Percentiles rank a stretch among this genome's conserved stretches.
phyloP scores from a whole-genome alignment of 257 asterid genomes.

The Solanum virginianum region DNA sequence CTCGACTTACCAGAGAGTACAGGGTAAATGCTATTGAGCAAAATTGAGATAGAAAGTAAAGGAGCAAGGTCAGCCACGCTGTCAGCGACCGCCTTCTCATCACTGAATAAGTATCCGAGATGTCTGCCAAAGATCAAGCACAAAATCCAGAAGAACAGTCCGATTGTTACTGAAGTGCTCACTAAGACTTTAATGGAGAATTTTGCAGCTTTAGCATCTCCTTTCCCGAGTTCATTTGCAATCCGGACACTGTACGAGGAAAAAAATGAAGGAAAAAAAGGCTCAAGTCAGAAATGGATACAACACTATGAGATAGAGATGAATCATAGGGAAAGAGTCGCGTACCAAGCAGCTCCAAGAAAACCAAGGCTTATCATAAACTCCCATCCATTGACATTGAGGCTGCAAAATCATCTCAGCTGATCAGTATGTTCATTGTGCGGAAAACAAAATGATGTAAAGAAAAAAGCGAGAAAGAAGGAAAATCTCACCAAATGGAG shows the following conservation, averaged over 20 bases:
- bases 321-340: neutral
- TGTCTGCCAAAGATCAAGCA: slow-evolving; percentile 41
- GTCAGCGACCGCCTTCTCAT: slow-evolving; percentile 30
- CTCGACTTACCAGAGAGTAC: slow-evolving; percentile 47
- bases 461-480: neutral
- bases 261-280: neutral
- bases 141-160: slow-evolving; percentile 27
- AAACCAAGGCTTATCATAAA: slow-evolving; percentile 74
- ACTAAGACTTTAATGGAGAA: slow-evolving; percentile 58
- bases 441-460: neutral
- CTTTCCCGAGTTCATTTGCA: slow-evolving; percentile 72
- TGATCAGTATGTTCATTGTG: neutral
- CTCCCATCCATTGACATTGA: slow-evolving; percentile 76
- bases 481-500: slow-evolving; percentile 58
- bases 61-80: slow-evolving; percentile 42
- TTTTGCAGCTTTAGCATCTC: slow-evolving; percentile 56
- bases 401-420: slow-evolving; percentile 25
- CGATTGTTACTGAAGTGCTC: slow-evolving; percentile 31
- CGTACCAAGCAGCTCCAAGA: slow-evolving; percentile 78
- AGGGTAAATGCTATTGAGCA: slow-evolving; percentile 60
- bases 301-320: neutral
- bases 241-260: slow-evolving; percentile 43
- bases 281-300: neutral
- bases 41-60: slow-evolving; percentile 46
- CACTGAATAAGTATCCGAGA: slow-evolving; percentile 46